Evolutionary conservation across 177 flowering plant genomes (phyloP).

Genomic region (Vitis hybrid): DNA sequence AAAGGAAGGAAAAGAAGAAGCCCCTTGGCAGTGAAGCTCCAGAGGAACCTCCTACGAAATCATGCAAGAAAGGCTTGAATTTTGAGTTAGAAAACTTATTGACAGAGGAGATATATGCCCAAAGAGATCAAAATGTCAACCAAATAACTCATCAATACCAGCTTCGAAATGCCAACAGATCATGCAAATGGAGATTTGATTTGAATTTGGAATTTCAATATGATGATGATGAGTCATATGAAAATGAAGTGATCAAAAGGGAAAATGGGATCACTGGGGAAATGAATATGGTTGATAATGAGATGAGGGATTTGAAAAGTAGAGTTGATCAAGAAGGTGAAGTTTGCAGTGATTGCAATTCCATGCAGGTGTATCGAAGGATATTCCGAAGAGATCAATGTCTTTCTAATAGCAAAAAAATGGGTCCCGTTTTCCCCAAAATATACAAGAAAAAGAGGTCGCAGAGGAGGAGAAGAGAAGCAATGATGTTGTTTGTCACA

Average conservation of each 20-base stretch:
- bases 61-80: conserved; percentile 9
- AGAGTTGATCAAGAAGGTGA: too few species aligned
- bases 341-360: background rate
- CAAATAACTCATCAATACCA: too few species aligned
- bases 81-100: background rate
- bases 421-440: conserved; percentile 8
- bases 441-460: conserved; percentile 8
- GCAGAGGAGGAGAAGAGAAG: background rate
- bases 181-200: too few species aligned
- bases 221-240: background rate
- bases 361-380: background rate
- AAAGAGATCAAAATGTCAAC: too few species aligned
- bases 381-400: background rate
- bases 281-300: background rate
- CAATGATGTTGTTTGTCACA: background rate
- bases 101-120: background rate
- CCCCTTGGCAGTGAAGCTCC: too few species aligned
- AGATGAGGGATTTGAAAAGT: too few species aligned
- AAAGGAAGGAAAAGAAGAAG: background rate
- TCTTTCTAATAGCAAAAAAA: background rate
- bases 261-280: background rate
- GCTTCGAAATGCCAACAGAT: too few species aligned
- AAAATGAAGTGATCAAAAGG: background rate
- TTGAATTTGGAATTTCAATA: too few species aligned
- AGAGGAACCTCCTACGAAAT: background rate